phyloP scores from a whole-genome alignment of 1,139 yeast species.

The Protomyces inundatus region DNA sequence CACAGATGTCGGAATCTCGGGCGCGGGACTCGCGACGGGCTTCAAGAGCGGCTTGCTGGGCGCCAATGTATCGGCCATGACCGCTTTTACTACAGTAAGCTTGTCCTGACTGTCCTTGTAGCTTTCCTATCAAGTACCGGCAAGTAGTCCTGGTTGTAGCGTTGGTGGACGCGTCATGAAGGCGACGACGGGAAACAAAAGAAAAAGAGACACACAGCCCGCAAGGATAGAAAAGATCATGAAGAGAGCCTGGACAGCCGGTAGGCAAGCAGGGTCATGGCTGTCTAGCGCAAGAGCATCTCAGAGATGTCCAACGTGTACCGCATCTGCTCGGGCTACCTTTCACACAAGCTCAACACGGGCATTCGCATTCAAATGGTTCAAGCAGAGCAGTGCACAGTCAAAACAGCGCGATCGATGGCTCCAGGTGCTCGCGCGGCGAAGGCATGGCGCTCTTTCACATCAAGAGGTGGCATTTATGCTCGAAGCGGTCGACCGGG shows the following conservation, averaged over 20 bases:
- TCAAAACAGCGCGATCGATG: background rate
- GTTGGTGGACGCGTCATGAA: background rate
- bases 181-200: background rate
- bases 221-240: background rate
- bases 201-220: background rate
- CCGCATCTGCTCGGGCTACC: background rate
- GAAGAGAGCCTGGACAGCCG: background rate
- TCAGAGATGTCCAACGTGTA: background rate
- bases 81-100: background rate
- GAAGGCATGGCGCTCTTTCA: background rate
- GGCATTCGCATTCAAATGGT: slow-evolving; percentile 16
- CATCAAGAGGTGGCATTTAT: background rate
- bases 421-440: slow-evolving; percentile 1
- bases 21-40: background rate
- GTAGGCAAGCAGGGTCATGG: background rate
- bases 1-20: background rate
- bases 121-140: no score
- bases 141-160: background rate
- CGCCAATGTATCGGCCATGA: background rate
- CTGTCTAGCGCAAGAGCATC: background rate
- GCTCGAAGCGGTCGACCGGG: background rate
- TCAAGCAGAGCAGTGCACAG: slow-evolving; percentile 2
- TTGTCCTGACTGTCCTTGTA: no score
- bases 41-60: slow-evolving; percentile 6
- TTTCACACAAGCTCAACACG: background rate